These are phyloP conservation scores for Saprolegnia diclina DNA, from an alignment of 352 stramenopile genomes.

Conservation along the genomic window DNA sequence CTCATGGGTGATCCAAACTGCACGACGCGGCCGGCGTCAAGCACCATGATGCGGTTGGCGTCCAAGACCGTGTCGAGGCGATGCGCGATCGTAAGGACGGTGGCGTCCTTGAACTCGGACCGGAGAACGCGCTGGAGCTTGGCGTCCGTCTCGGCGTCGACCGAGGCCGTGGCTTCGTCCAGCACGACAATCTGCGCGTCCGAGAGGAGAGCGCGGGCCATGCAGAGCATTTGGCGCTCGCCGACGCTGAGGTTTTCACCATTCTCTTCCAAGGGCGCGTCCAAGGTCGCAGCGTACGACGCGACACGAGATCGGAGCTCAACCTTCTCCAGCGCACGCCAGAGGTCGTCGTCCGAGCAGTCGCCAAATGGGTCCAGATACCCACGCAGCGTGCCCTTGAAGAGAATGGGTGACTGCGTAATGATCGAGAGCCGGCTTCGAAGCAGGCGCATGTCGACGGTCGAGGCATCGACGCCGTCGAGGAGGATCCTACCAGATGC, in stretches of 20 bases:
- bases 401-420: conserved; percentile 90
- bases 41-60: conserved; percentile 81
- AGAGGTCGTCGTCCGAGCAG: conserved; percentile 62
- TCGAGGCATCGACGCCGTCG: conserved; percentile 86
- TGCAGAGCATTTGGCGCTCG: conserved; percentile 84
- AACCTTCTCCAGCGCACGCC: conserved; percentile 41
- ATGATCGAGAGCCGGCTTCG: conserved; percentile 90
- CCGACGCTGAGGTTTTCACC: conserved; percentile 85
- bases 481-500: conserved; percentile 85
- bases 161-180: conserved; percentile 40
- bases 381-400: conserved; percentile 86
- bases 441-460: conserved; percentile 80
- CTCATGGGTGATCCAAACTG: conserved; percentile 80
- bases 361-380: conserved; percentile 91
- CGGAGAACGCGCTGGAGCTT: conserved; percentile 90
- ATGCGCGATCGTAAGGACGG: conserved; percentile 92
- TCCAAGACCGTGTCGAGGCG: conserved; percentile 90
- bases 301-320: conserved; percentile 25
- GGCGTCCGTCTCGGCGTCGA: conserved; percentile 71
- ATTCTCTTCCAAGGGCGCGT: conserved; percentile 53
- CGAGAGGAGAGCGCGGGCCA: conserved; percentile 77
- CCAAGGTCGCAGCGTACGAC: conserved; percentile 19
- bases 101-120: conserved; percentile 89
- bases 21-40: conserved; percentile 75
- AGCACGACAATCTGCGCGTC: conserved; percentile 84